A percentile compares a stretch with the other conserved stretches of the same genome.
phyloP scores from a whole-genome alignment of 2,329 filamentous ascomycete genomes.

The Delphinella strobiligena region DNA sequence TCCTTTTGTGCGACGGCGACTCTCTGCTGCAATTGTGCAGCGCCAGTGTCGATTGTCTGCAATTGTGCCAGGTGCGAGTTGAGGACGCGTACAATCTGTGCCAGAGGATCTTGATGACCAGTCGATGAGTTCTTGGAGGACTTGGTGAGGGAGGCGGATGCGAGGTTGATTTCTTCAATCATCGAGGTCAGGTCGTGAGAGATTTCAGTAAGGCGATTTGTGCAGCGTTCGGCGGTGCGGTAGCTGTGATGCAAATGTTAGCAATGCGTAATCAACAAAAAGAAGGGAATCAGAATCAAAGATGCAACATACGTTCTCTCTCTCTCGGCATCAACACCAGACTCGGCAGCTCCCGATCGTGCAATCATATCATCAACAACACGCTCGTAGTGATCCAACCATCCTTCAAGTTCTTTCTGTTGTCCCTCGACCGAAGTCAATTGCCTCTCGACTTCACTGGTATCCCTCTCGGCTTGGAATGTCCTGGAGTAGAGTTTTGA shows the following conservation, averaged over 20 bases:
- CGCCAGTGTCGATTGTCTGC: conserved; percentile 84
- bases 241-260: conserved; percentile 38
- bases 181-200: conserved; percentile 85
- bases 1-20: conserved; percentile 73
- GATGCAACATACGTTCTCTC: conserved; percentile 63
- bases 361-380: conserved; percentile 86
- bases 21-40: conserved; percentile 69
- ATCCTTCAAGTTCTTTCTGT: conserved; percentile 78
- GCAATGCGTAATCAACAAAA: conserved; percentile 1
- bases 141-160: conserved; percentile 81
- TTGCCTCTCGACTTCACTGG: conserved; percentile 86
- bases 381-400: conserved; percentile 81
- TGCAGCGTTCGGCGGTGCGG: conserved; percentile 86
- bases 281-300: neutral
- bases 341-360: conserved; percentile 47
- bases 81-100: conserved; percentile 88
- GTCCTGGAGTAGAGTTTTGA: conserved; percentile 85
- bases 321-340: conserved; percentile 88
- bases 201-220: conserved; percentile 84
- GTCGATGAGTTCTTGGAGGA: conserved; percentile 48
- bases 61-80: conserved; percentile 87
- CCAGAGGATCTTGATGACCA: conserved; percentile 47
- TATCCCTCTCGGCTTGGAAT: conserved; percentile 86
- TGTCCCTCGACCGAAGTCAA: conserved; percentile 80
- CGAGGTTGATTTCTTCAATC: conserved; percentile 96